Evolutionary conservation across 352 stramenopile species (phyloP).

Genomic region (Pythium volutum): DNA sequence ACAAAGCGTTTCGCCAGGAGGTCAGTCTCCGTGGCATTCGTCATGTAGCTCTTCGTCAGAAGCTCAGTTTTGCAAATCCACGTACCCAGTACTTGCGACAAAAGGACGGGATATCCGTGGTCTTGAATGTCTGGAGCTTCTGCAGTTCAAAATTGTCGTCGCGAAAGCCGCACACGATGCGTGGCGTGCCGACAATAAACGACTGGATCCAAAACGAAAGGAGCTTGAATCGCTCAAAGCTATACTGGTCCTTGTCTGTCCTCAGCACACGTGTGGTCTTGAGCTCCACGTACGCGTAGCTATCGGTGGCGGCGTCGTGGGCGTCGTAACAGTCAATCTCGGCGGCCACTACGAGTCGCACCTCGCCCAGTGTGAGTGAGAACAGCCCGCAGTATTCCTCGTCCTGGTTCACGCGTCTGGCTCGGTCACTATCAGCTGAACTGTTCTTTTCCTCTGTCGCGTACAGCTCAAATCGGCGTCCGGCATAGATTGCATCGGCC

Average conservation of each 20-base stretch:
- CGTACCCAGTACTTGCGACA: slow-evolving; percentile 73
- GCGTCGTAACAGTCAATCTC: slow-evolving; percentile 66
- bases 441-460: slow-evolving; percentile 27
- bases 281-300: slow-evolving; percentile 54
- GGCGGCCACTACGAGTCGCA: slow-evolving; percentile 49
- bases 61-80: background rate
- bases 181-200: slow-evolving; percentile 65
- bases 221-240: slow-evolving; percentile 79
- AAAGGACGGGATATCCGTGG: slow-evolving; percentile 57
- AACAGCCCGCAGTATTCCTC: slow-evolving; percentile 77
- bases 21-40: background rate
- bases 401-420: slow-evolving; percentile 42
- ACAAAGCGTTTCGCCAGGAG: background rate
- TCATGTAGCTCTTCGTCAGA: no score
- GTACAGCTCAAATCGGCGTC: slow-evolving; percentile 70
- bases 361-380: slow-evolving; percentile 45
- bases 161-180: slow-evolving; percentile 73
- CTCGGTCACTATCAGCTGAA: background rate
- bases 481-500: slow-evolving; percentile 53
- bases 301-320: slow-evolving; percentile 19
- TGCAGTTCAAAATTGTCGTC: slow-evolving; percentile 52
- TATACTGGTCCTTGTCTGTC: slow-evolving; percentile 59
- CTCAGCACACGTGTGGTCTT: slow-evolving; percentile 65
- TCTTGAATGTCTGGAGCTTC: slow-evolving; percentile 68
- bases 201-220: slow-evolving; percentile 86